A percentile compares a stretch with the other conserved stretches of the same genome.
phyloP scores from a whole-genome alignment of 2,329 filamentous ascomycete species.

The Trichoderma brevicompactum region DNA sequence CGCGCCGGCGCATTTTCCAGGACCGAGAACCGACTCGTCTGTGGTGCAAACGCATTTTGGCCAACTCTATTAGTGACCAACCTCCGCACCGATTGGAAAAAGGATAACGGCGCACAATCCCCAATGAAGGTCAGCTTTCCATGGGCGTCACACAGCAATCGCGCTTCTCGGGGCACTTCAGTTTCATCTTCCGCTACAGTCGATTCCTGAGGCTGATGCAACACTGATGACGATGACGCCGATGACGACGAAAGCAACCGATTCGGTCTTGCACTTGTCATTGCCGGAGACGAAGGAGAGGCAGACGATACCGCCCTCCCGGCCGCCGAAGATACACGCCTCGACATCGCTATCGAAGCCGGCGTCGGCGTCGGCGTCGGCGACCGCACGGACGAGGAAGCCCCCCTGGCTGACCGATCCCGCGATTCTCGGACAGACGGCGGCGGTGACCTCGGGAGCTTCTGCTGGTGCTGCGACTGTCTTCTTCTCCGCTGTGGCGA shows the following conservation, averaged over 20 bases:
- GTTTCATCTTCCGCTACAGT: slow-evolving; percentile 53
- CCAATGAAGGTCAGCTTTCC: slow-evolving; percentile 61
- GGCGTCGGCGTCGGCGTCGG: slow-evolving; percentile 31
- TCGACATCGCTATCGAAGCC: slow-evolving; percentile 31
- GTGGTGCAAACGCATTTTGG: slow-evolving; percentile 55
- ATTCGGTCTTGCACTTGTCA: background rate
- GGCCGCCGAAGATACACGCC: slow-evolving; percentile 25
- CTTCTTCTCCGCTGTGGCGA: slow-evolving; percentile 50
- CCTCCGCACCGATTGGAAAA: slow-evolving; percentile 59
- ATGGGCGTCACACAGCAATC: slow-evolving; percentile 56
- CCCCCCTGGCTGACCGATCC: slow-evolving; percentile 10
- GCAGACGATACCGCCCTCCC: slow-evolving; percentile 24
- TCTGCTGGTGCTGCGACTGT: slow-evolving; percentile 29
- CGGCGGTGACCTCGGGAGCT: slow-evolving; percentile 25
- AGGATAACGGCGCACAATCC: slow-evolving; percentile 59
- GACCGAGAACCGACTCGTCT: slow-evolving; percentile 55
- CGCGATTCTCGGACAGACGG: slow-evolving; percentile 18
- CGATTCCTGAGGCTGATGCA: slow-evolving; percentile 21
- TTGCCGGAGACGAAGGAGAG: slow-evolving; percentile 1
- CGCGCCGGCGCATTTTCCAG: slow-evolving; percentile 50
- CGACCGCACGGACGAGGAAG: slow-evolving; percentile 13
- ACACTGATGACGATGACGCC: slow-evolving; percentile 8
- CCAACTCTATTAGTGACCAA: slow-evolving; percentile 56
- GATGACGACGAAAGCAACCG: slow-evolving; percentile 5
- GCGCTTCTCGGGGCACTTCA: slow-evolving; percentile 58